Percentiles rank a stretch among this genome's conserved stretches.
These are phyloP conservation scores for Candida sp. DNA, from an alignment of 1,139 yeast species.

Conservation along the genomic window DNA sequence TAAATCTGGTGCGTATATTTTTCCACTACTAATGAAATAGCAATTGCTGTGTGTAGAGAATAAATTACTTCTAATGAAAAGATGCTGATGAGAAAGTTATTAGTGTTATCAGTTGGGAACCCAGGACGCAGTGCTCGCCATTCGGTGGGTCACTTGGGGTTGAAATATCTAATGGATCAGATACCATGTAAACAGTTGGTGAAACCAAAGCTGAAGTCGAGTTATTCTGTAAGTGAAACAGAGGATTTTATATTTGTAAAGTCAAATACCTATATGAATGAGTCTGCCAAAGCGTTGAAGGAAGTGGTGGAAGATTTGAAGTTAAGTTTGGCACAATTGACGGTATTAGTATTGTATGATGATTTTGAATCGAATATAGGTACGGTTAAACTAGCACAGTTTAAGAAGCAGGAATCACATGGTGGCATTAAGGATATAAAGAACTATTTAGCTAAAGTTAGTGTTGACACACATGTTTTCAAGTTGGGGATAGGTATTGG, in stretches of 20 bases:
- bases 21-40: no score
- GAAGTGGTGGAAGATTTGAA: slow-evolving; percentile 19
- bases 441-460: slow-evolving; percentile 3
- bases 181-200: slow-evolving; percentile 21
- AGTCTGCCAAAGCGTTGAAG: slow-evolving; percentile 28
- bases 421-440: slow-evolving; percentile 35
- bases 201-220: slow-evolving; percentile 11
- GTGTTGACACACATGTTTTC: slow-evolving; percentile 11
- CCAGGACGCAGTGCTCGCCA: slow-evolving; percentile 41
- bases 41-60: no score
- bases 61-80: no score
- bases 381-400: slow-evolving; percentile 21
- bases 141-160: slow-evolving; percentile 36
- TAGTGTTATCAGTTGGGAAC: slow-evolving; percentile 40
- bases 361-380: slow-evolving; percentile 37
- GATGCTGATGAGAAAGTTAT: slow-evolving; percentile 7
- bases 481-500: slow-evolving; percentile 45
- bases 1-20: no score
- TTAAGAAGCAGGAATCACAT: slow-evolving; percentile 38
- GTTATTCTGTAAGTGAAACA: slow-evolving; percentile 21
- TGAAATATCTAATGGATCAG: slow-evolving; percentile 23
- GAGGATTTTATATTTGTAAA: slow-evolving; percentile 24
- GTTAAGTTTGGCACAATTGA: slow-evolving; percentile 10
- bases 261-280: slow-evolving; percentile 42
- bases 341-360: slow-evolving; percentile 32